These are phyloP conservation scores for Taphrina confusa DNA, from an alignment of 1,139 yeast species.

Conservation along the genomic window DNA sequence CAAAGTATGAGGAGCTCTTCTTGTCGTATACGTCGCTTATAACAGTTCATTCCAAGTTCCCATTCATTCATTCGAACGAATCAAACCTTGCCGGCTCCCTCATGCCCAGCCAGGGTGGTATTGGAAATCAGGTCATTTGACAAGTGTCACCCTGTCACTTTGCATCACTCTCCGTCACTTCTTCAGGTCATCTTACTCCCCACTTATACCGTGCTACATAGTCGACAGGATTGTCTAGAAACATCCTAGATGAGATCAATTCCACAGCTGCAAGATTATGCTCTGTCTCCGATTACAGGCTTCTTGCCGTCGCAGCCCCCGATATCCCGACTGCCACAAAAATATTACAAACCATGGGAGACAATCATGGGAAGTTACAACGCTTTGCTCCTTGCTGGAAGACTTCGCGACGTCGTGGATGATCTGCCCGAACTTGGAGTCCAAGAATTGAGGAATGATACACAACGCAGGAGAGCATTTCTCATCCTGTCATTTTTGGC, in stretches of 20 bases:
- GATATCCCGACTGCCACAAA: conserved; percentile 58
- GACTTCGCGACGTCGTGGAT: conserved; percentile 63
- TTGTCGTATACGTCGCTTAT: too few relatives aligned
- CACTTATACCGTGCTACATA: too few relatives aligned
- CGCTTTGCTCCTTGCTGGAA: conserved; percentile 65
- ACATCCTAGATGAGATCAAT: conserved; percentile 44
- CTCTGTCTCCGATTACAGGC: conserved; percentile 68
- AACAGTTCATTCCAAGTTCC: too few relatives aligned
- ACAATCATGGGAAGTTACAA: conserved; percentile 64
- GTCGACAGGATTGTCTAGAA: not conserved
- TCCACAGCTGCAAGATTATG: conserved; percentile 63
- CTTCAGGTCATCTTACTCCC: too few relatives aligned
- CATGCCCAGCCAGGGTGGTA: too few relatives aligned
- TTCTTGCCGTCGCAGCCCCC: conserved; percentile 76
- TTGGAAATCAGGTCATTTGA: too few relatives aligned
- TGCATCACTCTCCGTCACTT: too few relatives aligned
- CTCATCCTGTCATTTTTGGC: conserved; percentile 73
- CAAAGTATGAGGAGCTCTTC: too few relatives aligned
- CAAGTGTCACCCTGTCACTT: too few relatives aligned
- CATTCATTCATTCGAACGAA: too few relatives aligned
- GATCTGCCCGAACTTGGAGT: conserved; percentile 40
- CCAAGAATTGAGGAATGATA: conserved; percentile 43
- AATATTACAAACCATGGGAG: conserved; percentile 80
- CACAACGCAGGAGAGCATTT: conserved; percentile 75
- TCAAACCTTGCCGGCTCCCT: too few relatives aligned